Percentiles rank a stretch among this genome's conserved stretches.
These are phyloP conservation scores for Rhodotorula kratochvilovae DNA, from an alignment of 768 basidiomycete genomes.

Conservation along the genomic window DNA sequence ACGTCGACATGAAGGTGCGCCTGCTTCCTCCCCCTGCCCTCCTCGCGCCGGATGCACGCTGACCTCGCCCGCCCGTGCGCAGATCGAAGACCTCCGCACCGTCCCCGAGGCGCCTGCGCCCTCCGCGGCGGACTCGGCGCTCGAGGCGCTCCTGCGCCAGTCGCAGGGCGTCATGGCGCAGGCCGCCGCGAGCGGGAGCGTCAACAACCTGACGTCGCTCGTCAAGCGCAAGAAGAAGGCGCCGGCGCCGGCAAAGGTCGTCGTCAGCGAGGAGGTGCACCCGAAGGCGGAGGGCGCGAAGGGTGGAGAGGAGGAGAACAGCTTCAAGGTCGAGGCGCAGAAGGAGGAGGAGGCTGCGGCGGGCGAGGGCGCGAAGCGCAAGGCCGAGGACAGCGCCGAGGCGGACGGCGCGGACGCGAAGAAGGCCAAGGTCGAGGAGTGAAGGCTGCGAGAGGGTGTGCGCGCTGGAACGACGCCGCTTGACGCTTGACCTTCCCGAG, in stretches of 20 bases:
- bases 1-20: constrained; percentile 38
- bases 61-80: not conserved
- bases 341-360: not conserved
- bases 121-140: constrained; percentile 14
- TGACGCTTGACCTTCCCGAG: too few species aligned
- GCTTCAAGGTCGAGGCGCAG: not conserved
- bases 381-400: not conserved
- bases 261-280: not conserved
- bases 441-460: not conserved
- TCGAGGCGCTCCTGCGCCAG: constrained; percentile 26
- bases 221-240: constrained; percentile 39
- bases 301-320: constrained; percentile 17
- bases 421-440: constrained; percentile 4
- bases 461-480: too few species aligned
- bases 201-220: constrained; percentile 33
- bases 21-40: too few species aligned
- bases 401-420: not conserved
- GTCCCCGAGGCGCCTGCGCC: constrained; percentile 22
- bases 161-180: not conserved
- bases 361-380: not conserved
- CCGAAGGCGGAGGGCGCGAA: not conserved
- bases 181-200: not conserved
- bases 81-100: constrained; percentile 39
- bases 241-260: not conserved
- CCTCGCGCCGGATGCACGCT: not conserved